phyloP scores from a whole-genome alignment of 306 rosid species.

The Hippophae rhamnoides region DNA sequence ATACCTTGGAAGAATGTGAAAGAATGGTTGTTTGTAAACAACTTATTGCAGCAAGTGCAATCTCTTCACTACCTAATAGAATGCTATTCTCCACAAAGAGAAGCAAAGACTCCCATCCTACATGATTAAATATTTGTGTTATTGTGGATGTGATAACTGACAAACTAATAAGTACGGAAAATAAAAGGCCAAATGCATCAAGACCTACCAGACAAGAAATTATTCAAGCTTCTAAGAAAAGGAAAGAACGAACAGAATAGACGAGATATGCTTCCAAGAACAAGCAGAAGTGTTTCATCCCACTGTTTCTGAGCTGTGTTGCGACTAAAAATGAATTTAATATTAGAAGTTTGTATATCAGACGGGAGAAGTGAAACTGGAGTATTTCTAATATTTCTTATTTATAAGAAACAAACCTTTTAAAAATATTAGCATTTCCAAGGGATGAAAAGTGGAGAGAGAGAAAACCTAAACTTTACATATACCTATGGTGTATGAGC shows the following conservation, averaged over 20 bases:
- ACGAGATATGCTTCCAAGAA: constrained; percentile 89
- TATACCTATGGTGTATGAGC: constrained; percentile 98
- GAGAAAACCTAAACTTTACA: constrained; percentile 16
- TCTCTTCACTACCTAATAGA: constrained; percentile 83
- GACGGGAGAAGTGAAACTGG: constrained; percentile 4
- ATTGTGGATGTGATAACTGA: constrained; percentile 15
- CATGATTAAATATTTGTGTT: constrained; percentile 16
- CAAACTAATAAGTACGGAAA: constrained; percentile 16
- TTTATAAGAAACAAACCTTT: not conserved
- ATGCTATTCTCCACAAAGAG: constrained; percentile 75
- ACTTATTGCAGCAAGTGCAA: constrained; percentile 85
- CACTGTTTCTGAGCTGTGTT: constrained; percentile 99
- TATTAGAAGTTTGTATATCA: not conserved
- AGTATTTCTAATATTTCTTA: not conserved
- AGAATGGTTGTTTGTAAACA: constrained; percentile 80
- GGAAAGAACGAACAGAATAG: constrained; percentile 85
- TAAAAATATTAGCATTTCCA: not conserved
- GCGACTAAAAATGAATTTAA: constrained; percentile 62
- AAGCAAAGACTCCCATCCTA: constrained; percentile 94
- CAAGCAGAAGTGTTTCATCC: constrained; percentile 93
- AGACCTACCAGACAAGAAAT: constrained; percentile 83
- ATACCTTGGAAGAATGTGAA: constrained; percentile 86
- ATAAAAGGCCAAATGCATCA: constrained; percentile 10
- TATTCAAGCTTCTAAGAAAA: constrained; percentile 57
- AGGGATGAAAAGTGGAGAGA: not conserved